phyloP scores from a whole-genome alignment of 495 filamentous ascomycete genomes.

The Hyphodiscus hymeniophilus region DNA sequence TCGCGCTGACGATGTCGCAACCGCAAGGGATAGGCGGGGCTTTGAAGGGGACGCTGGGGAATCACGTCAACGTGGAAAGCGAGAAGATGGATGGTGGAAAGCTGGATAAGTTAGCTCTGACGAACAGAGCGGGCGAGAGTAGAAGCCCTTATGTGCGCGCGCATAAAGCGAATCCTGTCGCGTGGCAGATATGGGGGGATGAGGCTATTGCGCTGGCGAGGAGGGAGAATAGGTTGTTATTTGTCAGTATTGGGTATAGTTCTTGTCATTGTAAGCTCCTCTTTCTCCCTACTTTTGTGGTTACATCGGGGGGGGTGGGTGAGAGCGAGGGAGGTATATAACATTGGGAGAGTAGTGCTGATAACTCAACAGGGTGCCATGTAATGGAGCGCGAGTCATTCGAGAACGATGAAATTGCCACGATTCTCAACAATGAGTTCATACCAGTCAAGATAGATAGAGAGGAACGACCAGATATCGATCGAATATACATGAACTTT shows the following conservation, averaged over 20 bases:
- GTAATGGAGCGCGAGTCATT: conserved; percentile 95
- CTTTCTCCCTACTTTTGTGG: background rate
- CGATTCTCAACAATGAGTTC: conserved; percentile 77
- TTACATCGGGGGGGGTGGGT: no score
- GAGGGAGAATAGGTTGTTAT: conserved; percentile 75
- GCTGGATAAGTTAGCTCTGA: conserved; percentile 11
- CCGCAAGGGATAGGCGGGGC: conserved; percentile 16
- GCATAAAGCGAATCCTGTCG: conserved; percentile 79
- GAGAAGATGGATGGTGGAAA: conserved; percentile 11
- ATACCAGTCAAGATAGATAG: conserved; percentile 91
- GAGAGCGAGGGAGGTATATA: background rate
- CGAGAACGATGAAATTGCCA: conserved; percentile 69
- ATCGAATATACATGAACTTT: conserved; percentile 98
- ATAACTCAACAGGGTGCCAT: conserved; percentile 59
- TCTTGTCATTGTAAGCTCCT: conserved; percentile 81
- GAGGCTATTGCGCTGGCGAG: conserved; percentile 70
- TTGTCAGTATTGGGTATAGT: conserved; percentile 91
- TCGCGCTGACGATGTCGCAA: conserved; percentile 16
- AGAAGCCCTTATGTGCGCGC: conserved; percentile 75
- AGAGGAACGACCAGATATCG: conserved; percentile 91
- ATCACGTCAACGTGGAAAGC: no score
- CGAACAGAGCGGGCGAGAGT: conserved; percentile 65
- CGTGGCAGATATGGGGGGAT: conserved; percentile 85
- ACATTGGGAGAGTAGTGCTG: conserved; percentile 2
- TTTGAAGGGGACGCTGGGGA: conserved; percentile 6